Conservation (phyloP, 2,329 filamentous ascomycete species). For the Acephala macrosclerotiorum region DNA sequence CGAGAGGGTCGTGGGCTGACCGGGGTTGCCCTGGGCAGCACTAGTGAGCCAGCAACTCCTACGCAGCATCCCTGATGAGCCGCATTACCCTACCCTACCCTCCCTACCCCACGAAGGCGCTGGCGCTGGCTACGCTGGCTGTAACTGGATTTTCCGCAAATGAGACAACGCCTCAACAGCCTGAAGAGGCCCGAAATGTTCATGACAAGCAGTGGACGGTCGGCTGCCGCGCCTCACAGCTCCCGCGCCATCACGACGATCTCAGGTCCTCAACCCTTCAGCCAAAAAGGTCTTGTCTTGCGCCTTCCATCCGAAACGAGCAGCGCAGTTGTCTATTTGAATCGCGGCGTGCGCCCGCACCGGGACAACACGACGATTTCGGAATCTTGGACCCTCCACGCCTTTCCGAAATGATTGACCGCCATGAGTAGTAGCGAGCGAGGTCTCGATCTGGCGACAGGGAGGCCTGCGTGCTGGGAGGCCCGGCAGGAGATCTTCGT, state of each 20-base stretch:
- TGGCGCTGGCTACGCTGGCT: background rate
- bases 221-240: slow-evolving; percentile 5
- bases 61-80: slow-evolving; percentile 30
- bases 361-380: background rate
- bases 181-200: slow-evolving; percentile 5
- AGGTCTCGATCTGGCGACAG: slow-evolving; percentile 14
- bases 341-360: background rate
- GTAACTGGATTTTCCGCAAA: slow-evolving; percentile 19
- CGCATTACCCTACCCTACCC: slow-evolving; percentile 29
- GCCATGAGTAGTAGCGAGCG: slow-evolving; percentile 19
- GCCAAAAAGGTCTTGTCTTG: slow-evolving; percentile 10
- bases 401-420: slow-evolving; percentile 12
- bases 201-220: background rate
- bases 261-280: background rate
- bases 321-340: slow-evolving; percentile 8
- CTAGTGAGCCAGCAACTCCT: background rate
- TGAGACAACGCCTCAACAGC: slow-evolving; percentile 13
- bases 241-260: background rate
- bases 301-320: slow-evolving; percentile 21
- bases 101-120: slow-evolving; percentile 27
- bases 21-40: background rate
- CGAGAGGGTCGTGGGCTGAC: slow-evolving; percentile 9
- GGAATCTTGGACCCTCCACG: background rate
- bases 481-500: slow-evolving; percentile 15
- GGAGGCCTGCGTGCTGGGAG: background rate